phyloP scores from a whole-genome alignment of 345 rosid genomes.

The Moricandia moricandioides region DNA sequence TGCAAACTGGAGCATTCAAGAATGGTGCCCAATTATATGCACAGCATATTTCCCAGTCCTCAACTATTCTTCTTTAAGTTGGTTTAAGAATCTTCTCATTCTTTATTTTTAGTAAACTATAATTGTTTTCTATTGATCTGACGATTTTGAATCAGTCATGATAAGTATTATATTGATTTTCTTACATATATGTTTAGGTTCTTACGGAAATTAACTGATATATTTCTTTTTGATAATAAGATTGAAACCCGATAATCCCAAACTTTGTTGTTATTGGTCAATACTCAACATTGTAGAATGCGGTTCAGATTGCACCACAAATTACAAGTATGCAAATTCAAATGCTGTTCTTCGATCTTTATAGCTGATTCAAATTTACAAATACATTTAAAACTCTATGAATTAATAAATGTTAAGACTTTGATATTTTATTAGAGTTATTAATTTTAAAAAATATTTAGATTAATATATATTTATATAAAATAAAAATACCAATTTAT shows the following conservation, averaged over 20 bases:
- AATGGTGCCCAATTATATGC: slow-evolving; percentile 27
- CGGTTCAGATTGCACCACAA: neutral
- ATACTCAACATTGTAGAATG: neutral
- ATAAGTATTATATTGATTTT: neutral
- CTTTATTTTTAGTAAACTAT: slow-evolving; percentile 2
- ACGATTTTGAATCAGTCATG: neutral
- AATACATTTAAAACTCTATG: no score
- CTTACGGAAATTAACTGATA: neutral
- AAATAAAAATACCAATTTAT: no score
- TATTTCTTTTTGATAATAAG: neutral
- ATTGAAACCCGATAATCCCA: neutral
- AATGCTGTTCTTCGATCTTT: neutral
- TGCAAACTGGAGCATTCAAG: slow-evolving; percentile 22
- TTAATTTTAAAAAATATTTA: no score
- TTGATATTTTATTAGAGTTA: no score
- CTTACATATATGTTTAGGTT: neutral
- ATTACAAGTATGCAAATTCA: neutral
- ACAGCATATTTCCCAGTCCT: slow-evolving; percentile 18
- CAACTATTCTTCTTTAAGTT: slow-evolving; percentile 10
- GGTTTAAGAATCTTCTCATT: slow-evolving; percentile 3
- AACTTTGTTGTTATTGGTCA: neutral
- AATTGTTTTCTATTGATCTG: neutral
- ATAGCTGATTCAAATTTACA: neutral
- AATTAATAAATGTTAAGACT: no score
- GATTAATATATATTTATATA: no score